phyloP scores from a whole-genome alignment of 2,329 filamentous ascomycete species.

The Colletotrichum limetticola region DNA sequence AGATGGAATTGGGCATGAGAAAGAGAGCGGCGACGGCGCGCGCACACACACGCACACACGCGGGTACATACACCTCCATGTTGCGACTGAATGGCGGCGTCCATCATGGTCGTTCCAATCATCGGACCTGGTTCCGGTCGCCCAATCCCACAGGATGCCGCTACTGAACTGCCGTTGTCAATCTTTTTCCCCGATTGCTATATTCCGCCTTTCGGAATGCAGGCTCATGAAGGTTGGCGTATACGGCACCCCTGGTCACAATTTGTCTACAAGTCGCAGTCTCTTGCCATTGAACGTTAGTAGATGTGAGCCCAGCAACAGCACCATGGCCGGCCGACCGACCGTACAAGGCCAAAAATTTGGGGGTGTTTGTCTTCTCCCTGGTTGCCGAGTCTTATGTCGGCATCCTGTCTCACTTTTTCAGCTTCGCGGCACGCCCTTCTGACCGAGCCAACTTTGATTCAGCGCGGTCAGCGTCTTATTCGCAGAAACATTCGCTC shows the following conservation, averaged over 20 bases:
- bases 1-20: neutral
- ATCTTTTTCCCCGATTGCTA: neutral
- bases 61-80: neutral
- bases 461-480: neutral
- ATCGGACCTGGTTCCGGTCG: slow-evolving; percentile 12
- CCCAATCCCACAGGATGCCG: slow-evolving; percentile 12
- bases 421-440: slow-evolving; percentile 10
- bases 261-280: neutral
- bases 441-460: neutral
- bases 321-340: neutral
- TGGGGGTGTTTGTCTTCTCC: neutral
- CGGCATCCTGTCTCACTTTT: slow-evolving; percentile 4
- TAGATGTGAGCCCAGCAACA: neutral
- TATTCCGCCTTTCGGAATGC: slow-evolving; percentile 12
- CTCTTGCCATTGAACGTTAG: neutral
- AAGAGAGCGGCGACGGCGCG: neutral
- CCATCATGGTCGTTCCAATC: neutral
- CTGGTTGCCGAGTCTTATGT: neutral
- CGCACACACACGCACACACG: too few species aligned
- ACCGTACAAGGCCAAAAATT: neutral
- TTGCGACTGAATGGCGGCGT: slow-evolving; percentile 3
- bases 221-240: neutral
- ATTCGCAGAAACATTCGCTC: slow-evolving; percentile 18
- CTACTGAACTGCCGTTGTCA: slow-evolving; percentile 8
- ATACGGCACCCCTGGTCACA: neutral